Base-by-base conservation (phyloP, 2,329 filamentous ascomycete species). In the Aspergillus calidoustus region DNA sequence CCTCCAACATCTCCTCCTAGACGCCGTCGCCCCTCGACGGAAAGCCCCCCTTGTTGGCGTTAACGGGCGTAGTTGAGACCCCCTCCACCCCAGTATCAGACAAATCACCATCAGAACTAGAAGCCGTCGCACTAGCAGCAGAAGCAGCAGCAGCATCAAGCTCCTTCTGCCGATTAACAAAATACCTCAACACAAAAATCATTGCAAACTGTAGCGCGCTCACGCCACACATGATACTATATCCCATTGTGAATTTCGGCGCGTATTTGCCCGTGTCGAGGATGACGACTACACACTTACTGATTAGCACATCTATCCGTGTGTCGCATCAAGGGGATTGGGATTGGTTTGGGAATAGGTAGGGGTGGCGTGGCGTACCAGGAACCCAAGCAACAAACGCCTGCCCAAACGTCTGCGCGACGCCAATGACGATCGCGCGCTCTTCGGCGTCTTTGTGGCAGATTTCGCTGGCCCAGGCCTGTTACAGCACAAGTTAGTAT, bases 401-500 rank as follows among this genome's bases (percentile, higher is more conserved):
- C 30, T 38, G 30, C 3, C 51, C 51, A 4, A 53, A 53, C n/a
- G 51, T 53, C 30, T 53, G 51, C 51, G 51, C 51, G 7, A 41
- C 51, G 5, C 51, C 51, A n/a, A 53, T 53, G n/a, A 53, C 31
- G 19, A 53, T 38, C 15, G 51, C 51, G 3, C 51, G 51, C 30
- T 53, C 30, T 13, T 53, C 51, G 30, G 51, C 30, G 13, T 41
- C 30, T 7, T 41, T 41, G 30, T 41, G 30, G n/a, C 30, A 53
- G 30, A 41, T 22, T 25, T 53, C 51, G 30, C 22, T 53, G 17
- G 31, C 51, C 51, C 51, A 53, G n/a, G 51, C 30, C 50, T 53
- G 17, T 25, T 5, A 11, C 43, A 7, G 3, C n/a, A 47, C 5
- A 23, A 1, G 17, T 23, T 47, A 47, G n/a, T 6, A 47, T n/a